Conservation (phyloP, 2,329 filamentous ascomycete species). For the Dothideomycetes sp. region DNA sequence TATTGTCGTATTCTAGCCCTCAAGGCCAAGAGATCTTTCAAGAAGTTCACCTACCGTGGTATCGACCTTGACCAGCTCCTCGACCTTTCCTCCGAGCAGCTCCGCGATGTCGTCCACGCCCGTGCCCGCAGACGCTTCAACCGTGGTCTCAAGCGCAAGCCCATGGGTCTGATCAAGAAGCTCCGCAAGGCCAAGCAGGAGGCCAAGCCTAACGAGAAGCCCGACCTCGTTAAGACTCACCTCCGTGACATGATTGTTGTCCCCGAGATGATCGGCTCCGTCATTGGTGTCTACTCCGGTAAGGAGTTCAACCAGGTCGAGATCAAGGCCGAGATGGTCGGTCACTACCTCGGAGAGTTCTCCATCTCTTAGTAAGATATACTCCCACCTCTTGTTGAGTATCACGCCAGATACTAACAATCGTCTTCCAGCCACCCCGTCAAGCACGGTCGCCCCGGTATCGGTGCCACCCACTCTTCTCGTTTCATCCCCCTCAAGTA, state of each 20-base stretch:
- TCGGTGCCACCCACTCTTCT: slow-evolving; percentile 99
- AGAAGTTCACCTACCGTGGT: slow-evolving; percentile 99
- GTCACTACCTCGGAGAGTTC: slow-evolving; percentile 98
- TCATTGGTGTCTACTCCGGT: slow-evolving; percentile 98
- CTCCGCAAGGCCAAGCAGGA: slow-evolving; percentile 99
- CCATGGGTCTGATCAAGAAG: slow-evolving; percentile 99
- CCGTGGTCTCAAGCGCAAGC: slow-evolving; percentile 99
- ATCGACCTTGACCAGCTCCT: slow-evolving; percentile 99
- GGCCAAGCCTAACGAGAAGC: slow-evolving; percentile 99
- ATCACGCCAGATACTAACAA: slow-evolving; percentile 36
- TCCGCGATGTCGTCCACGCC: slow-evolving; percentile 98
- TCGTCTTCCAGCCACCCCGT: slow-evolving; percentile 74
- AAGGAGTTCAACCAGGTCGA: slow-evolving; percentile 99
- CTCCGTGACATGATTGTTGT: slow-evolving; percentile 99
- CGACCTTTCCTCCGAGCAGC: slow-evolving; percentile 95
- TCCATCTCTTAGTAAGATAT: slow-evolving; percentile 95
- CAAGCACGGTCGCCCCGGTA: slow-evolving; percentile 99
- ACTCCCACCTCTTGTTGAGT: background rate
- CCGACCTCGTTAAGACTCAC: slow-evolving; percentile 97
- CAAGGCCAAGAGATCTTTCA: slow-evolving; percentile 99
- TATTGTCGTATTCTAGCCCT: slow-evolving; percentile 57
- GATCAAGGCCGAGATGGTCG: slow-evolving; percentile 99
- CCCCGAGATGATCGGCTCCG: slow-evolving; percentile 98
- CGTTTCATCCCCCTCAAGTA: slow-evolving; percentile 99
- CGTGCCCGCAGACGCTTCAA: slow-evolving; percentile 98